Evolutionary conservation across 2,329 filamentous ascomycete species (phyloP).

Genomic region (Fusarium sp.): DNA sequence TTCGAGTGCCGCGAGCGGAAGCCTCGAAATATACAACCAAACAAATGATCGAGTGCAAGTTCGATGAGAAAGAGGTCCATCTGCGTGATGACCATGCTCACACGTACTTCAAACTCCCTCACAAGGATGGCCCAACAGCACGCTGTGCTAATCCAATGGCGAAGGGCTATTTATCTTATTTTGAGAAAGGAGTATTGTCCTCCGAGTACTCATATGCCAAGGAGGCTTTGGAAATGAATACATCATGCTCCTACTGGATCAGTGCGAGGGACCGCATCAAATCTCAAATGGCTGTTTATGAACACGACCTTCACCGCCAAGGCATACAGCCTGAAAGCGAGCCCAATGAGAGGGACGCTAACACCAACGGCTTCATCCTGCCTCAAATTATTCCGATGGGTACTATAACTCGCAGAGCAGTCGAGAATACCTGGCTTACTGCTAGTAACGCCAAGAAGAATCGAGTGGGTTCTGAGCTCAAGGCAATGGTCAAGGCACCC

Average conservation of each 20-base stretch:
- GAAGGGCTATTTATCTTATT: constrained; percentile 90
- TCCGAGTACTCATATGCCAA: constrained; percentile 93
- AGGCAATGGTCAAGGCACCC: constrained; percentile 95
- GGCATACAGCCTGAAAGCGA: constrained; percentile 2
- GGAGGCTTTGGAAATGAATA: constrained; percentile 97
- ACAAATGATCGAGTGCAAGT: constrained; percentile 79
- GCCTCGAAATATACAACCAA: constrained; percentile 74
- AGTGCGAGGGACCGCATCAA: constrained; percentile 92
- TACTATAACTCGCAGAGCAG: constrained; percentile 91
- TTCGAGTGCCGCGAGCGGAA: constrained; percentile 76
- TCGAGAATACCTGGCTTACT: constrained; percentile 98
- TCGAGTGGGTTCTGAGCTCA: constrained; percentile 94
- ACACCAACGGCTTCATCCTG: constrained; percentile 79
- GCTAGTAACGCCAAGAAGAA: constrained; percentile 98
- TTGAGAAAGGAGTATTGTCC: constrained; percentile 87
- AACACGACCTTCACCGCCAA: constrained; percentile 65
- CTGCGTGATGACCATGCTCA: constrained; percentile 75
- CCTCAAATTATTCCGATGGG: constrained; percentile 99
- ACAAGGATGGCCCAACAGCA: constrained; percentile 91
- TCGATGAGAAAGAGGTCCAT: constrained; percentile 77
- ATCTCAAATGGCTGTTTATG: constrained; percentile 95
- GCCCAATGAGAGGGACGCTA: constrained; percentile 24
- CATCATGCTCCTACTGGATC: constrained; percentile 99
- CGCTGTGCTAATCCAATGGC: constrained; percentile 89
- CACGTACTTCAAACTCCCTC: constrained; percentile 91